Evolutionary conservation across 345 rosid species (phyloP), one percentile per base, ranked within the genome.

Genomic region (Stellera chamaejasme): DNA sequence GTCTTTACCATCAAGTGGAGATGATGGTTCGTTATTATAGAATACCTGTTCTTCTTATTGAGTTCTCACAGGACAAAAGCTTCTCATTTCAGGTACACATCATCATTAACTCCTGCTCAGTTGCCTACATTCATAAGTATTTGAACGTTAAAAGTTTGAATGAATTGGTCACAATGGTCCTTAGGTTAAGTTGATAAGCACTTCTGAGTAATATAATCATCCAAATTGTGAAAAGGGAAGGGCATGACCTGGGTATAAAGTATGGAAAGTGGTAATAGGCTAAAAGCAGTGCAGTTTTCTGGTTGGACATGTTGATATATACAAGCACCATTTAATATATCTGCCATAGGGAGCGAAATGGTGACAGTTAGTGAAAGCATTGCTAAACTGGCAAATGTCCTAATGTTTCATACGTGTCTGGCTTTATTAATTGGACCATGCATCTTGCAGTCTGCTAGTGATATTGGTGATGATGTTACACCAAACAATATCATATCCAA

Each of bases 1-100:
- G 97, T 48, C 87, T 93, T 55, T 87, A 81, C 63, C 83, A 89
- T 79, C 99, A 89, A 83, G 96, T 80, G 46, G 99, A 93, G 76
- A 82, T 67, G 60, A 93, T 93, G 97, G 77, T 68, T 4, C 86
- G 99, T 5, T 93, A 93, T 69, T 93, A 89, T 67, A 82, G 79
- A 73, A 84, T 82, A 57, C 99, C 99, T 6, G 97, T 89, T 72
- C 99, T 93, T 70, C 83, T 93, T 55, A 89, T 93, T 11, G 97
- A 93, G 81, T 93, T 93, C 70, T 84, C 96, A 3, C 97, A 84
- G 72, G 99, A 93, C 79, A 93, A 84, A 77, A 93, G 97, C 79
- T 93, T 89, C 75, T 93, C 99, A 41, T 93, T 93, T 77, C 96
- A 81, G 97, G 99, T 84, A 77, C 39, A 32, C 9, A 49, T 56